Conservation (phyloP, 495 filamentous ascomycete genomes). For the Penicillium crystallinum region DNA sequence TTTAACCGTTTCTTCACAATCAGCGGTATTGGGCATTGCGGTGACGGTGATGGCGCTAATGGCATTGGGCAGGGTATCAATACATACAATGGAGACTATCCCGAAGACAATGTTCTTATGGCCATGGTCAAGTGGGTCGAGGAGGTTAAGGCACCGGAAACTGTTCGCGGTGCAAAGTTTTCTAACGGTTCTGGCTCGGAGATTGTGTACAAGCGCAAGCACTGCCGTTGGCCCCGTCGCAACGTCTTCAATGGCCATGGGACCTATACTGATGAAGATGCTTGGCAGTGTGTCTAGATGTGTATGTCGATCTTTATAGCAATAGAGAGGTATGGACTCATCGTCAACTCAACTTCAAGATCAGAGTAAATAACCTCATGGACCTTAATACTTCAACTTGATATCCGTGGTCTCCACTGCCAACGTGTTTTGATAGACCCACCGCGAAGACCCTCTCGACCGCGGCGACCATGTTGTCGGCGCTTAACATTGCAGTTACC, state of each 20-base stretch:
- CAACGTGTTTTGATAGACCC: too few species aligned
- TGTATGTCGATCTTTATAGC: too few species aligned
- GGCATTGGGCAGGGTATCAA: conserved; percentile 44
- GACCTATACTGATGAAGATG: conserved; percentile 36
- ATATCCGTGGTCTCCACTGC: too few species aligned
- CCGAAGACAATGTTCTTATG: conserved; percentile 44
- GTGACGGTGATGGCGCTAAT: conserved; percentile 48
- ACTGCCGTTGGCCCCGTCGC: conserved; percentile 36
- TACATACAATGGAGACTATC: conserved; percentile 26
- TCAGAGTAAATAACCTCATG: too few species aligned
- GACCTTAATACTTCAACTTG: too few species aligned
- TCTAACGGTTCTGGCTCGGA: conserved; percentile 31
- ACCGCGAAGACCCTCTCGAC: too few species aligned
- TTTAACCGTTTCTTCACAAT: conserved; percentile 60
- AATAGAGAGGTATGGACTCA: too few species aligned
- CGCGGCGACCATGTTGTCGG: too few species aligned
- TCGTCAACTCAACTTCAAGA: too few species aligned
- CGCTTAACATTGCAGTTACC: too few species aligned
- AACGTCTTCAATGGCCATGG: conserved; percentile 37
- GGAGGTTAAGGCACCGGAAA: conserved; percentile 49
- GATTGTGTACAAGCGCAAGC: conserved; percentile 36
- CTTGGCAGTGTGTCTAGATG: conserved; percentile 34
- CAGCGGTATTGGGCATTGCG: conserved; percentile 52
- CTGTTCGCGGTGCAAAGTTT: conserved; percentile 50
- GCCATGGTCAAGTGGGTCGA: conserved; percentile 60